Conservation (phyloP, 1,284 basidiomycete genomes). For the Peniophora sp. region DNA sequence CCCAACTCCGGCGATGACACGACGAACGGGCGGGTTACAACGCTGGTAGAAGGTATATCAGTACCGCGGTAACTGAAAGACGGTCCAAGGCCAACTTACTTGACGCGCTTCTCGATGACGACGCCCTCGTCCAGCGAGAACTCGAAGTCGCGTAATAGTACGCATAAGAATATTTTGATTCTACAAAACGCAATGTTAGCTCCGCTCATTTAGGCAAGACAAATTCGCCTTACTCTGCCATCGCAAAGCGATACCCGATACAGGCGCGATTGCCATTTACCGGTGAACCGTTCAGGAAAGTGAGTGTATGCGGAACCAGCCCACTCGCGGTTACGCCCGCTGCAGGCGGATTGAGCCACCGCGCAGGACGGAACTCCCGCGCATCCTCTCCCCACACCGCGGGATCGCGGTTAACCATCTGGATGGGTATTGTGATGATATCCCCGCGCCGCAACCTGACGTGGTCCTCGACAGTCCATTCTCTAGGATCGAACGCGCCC, state of each 20-base stretch:
- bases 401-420: constrained; percentile 52
- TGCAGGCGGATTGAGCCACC: constrained; percentile 40
- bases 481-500: not conserved
- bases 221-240: constrained; percentile 46
- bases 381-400: constrained; percentile 68
- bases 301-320: constrained; percentile 55
- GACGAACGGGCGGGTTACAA: constrained; percentile 49
- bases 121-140: constrained; percentile 43
- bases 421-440: constrained; percentile 54
- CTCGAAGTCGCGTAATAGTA: constrained; percentile 48
- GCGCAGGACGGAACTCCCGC: constrained; percentile 54
- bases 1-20: constrained; percentile 39
- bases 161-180: constrained; percentile 56
- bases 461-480: constrained; percentile 23
- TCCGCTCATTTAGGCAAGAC: constrained; percentile 2
- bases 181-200: constrained; percentile 19
- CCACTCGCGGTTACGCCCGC: constrained; percentile 42
- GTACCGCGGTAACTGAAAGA: not conserved
- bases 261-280: constrained; percentile 56
- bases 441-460: constrained; percentile 49
- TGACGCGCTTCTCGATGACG: constrained; percentile 56
- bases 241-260: constrained; percentile 66
- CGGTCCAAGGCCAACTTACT: constrained; percentile 33
- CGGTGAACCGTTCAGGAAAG: constrained; percentile 51
- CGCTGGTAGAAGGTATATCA: constrained; percentile 22